Conservation (phyloP, 176 grass and related monocot genomes). For the Ananas comosus region DNA sequence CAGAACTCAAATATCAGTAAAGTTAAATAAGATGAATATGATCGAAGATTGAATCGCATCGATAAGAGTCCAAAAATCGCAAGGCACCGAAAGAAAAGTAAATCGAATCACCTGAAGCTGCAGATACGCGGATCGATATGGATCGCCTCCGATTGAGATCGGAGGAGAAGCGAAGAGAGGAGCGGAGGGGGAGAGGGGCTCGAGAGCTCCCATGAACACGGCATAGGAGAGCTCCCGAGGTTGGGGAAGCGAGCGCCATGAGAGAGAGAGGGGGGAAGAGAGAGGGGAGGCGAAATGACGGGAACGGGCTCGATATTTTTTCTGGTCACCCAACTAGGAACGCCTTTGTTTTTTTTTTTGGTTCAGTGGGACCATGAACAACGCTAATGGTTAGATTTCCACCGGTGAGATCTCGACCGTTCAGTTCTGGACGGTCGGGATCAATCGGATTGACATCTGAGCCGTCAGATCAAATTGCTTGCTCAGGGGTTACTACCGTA, state of each 20-base stretch:
- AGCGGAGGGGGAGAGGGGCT: background rate
- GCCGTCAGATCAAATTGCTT: too few relatives aligned
- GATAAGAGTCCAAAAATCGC: background rate
- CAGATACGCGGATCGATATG: background rate
- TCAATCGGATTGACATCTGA: too few relatives aligned
- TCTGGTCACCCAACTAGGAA: too few relatives aligned
- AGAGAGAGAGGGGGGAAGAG: background rate
- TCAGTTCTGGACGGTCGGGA: too few relatives aligned
- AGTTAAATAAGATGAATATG: too few relatives aligned
- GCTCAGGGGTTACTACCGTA: too few relatives aligned
- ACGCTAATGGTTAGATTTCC: too few relatives aligned
- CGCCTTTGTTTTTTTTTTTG: too few relatives aligned
- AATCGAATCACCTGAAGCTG: background rate
- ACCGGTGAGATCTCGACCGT: too few relatives aligned
- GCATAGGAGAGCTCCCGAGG: background rate
- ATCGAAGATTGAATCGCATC: background rate
- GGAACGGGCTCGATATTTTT: too few relatives aligned
- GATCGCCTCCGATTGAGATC: background rate
- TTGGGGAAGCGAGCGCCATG: background rate
- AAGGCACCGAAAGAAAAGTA: background rate
- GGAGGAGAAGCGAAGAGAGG: background rate
- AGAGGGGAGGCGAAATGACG: background rate
- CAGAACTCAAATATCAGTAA: too few relatives aligned
- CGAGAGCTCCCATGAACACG: background rate
- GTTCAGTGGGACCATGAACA: too few relatives aligned